phyloP scores from a whole-genome alignment of 495 filamentous ascomycete genomes.

The Cenococcum geophilum region DNA sequence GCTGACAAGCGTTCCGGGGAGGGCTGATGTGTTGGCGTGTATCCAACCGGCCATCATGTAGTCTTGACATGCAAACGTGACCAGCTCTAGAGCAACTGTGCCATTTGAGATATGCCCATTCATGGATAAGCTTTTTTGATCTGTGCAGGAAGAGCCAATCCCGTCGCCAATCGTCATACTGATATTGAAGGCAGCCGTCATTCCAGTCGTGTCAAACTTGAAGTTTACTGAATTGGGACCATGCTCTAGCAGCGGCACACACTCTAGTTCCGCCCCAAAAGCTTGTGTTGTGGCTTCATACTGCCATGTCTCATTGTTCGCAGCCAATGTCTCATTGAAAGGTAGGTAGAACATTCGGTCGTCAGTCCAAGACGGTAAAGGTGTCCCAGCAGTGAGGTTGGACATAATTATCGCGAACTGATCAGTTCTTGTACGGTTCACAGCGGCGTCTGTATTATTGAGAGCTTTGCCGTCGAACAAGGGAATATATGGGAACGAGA shows the following conservation, averaged over 20 bases:
- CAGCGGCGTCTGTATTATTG: background rate
- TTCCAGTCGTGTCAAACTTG: background rate
- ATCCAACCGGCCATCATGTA: slow-evolving; percentile 6
- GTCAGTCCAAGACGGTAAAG: slow-evolving; percentile 40
- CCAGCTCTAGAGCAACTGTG: background rate
- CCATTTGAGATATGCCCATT: background rate
- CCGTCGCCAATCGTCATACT: background rate
- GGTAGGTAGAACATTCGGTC: slow-evolving; percentile 36
- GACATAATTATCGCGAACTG: slow-evolving; percentile 35
- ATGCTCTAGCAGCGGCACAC: background rate
- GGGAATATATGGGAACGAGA: slow-evolving; percentile 1
- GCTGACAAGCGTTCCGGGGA: background rate
- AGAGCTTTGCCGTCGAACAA: background rate
- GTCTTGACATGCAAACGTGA: background rate
- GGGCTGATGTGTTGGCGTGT: background rate
- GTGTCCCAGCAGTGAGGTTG: slow-evolving; percentile 33
- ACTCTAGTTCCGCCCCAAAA: slow-evolving; percentile 17
- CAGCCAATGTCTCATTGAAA: slow-evolving; percentile 15
- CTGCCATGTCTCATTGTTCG: slow-evolving; percentile 3
- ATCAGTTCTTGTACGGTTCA: background rate
- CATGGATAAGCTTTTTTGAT: background rate
- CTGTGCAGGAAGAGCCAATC: background rate
- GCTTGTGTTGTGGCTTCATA: slow-evolving; percentile 11
- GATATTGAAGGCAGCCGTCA: background rate
- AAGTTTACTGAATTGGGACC: background rate